Base-by-base conservation (phyloP, 805 yeast species). In the Ascoidea asiatica region DNA sequence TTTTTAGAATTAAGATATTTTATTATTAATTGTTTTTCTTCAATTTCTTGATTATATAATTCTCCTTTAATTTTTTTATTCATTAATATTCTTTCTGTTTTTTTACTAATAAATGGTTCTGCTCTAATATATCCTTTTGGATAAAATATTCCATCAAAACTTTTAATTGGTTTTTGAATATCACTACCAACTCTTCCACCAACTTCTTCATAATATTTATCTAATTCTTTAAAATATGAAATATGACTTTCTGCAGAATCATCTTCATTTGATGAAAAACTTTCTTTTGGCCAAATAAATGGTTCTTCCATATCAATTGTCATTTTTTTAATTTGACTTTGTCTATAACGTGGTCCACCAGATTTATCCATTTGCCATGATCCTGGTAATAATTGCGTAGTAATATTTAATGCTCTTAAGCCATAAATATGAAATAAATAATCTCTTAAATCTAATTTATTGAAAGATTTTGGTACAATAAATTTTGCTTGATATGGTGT, bases 401-500 rank as follows among this genome's bases (percentile, higher is more conserved):
- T 85, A 42, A 92, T 75, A 56, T 84, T 86, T 62, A 87, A 71
- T 1, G 95, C 97, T 54, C 96, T 73, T 48, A 92, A 70, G 2
- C 95, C 96, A 57, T 92, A 92, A 4, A 92, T 69, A 55, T 89
- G 79, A 75, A 79, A 92, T 50, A 92, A 69, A 58, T 92, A 92
- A 65, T 92, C 99, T 61, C 98, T 77, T 49, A 92, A 70, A 61
- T 90, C 97, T 66, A 92, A 70, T 61, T 89, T 90, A 69, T 92
- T 92, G 72, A 92, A 89, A 45, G 85, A 77, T 57, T 83, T 77
- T 15, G 99, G 98, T 18, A 94, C 98, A 51, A 85, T 77, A 63
- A 92, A 92, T 61, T 87, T 88, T 42, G 97, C 97, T 63, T 88
- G 97, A 65, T 84, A 89, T 41, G 99, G 99, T 0, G 96, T 84